phyloP scores from a whole-genome alignment of 352 stramenopile genomes.

The Plasmopara halstedii region DNA sequence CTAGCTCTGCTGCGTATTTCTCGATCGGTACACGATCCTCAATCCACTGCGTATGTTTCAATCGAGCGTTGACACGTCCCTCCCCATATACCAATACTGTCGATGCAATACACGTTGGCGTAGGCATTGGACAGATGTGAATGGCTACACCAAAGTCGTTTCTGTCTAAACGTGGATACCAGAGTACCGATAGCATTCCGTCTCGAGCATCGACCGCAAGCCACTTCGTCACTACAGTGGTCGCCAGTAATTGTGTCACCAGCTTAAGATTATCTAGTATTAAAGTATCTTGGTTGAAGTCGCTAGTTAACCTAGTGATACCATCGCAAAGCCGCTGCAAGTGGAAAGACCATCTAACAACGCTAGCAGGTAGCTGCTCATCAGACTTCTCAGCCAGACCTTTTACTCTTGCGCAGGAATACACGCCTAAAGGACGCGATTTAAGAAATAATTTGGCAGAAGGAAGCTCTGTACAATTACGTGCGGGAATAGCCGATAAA shows the following conservation, averaged over 20 bases:
- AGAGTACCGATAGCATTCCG: conserved; percentile 61
- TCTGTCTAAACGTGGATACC: conserved; percentile 24
- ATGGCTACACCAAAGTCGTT: conserved; percentile 30
- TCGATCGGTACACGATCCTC: conserved; percentile 43
- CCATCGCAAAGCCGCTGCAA: conserved; percentile 34
- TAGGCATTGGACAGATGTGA: conserved; percentile 49
- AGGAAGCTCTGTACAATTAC: conserved; percentile 6
- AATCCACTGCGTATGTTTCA: conserved; percentile 76
- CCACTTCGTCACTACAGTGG: conserved; percentile 7
- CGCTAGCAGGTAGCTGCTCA: background rate
- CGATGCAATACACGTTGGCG: conserved; percentile 26
- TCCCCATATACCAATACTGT: conserved; percentile 48
- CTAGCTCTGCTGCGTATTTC: conserved; percentile 17
- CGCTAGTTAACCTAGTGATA: conserved; percentile 6
- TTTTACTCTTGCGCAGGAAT: conserved; percentile 49
- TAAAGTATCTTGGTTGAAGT: background rate
- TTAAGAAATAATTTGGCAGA: conserved; percentile 46
- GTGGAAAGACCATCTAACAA: conserved; percentile 59
- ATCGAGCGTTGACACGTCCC: conserved; percentile 31
- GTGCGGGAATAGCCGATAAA: background rate
- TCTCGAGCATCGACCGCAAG: conserved; percentile 15
- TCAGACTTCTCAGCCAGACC: background rate
- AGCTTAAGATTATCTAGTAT: conserved; percentile 12
- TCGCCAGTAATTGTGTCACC: conserved; percentile 5
- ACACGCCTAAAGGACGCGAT: conserved; percentile 39